phyloP scores from a whole-genome alignment of 169 alveolate species.

The Cryptosporidium xiaoi region DNA sequence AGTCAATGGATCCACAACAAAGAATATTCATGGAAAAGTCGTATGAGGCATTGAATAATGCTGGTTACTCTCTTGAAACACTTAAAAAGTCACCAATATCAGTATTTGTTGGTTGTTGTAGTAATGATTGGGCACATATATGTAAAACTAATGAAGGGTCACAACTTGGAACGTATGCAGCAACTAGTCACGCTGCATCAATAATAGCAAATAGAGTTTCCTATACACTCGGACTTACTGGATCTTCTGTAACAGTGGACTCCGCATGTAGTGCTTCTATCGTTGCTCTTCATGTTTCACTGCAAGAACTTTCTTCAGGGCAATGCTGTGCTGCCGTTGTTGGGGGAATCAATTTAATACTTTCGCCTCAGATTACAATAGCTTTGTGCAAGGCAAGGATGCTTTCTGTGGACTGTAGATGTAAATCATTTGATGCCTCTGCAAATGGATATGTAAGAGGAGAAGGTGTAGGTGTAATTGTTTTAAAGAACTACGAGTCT shows the following conservation, averaged over 20 bases:
- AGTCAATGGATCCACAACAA: slow-evolving; percentile 87
- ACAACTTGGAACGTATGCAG: slow-evolving; percentile 78
- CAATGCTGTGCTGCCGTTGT: slow-evolving; percentile 82
- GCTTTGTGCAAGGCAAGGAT: slow-evolving; percentile 85
- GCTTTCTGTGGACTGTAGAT: slow-evolving; percentile 83
- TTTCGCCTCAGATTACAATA: slow-evolving; percentile 83
- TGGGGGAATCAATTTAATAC: slow-evolving; percentile 84
- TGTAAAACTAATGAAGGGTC: slow-evolving; percentile 29
- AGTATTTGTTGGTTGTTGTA: slow-evolving; percentile 84
- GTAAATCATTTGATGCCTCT: slow-evolving; percentile 83
- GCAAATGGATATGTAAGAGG: slow-evolving; percentile 85
- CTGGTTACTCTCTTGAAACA: slow-evolving; percentile 76
- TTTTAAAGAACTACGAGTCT: slow-evolving; percentile 75
- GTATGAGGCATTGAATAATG: slow-evolving; percentile 79
- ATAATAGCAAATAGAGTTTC: slow-evolving; percentile 84
- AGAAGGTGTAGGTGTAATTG: slow-evolving; percentile 81
- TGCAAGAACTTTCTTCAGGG: slow-evolving; percentile 77
- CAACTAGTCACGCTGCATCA: slow-evolving; percentile 83
- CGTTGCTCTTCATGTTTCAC: slow-evolving; percentile 84
- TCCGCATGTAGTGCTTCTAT: slow-evolving; percentile 88
- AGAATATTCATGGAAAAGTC: slow-evolving; percentile 81
- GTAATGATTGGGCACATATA: slow-evolving; percentile 81
- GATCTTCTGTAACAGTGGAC: slow-evolving; percentile 84
- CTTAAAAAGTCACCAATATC: slow-evolving; percentile 77
- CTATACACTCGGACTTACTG: slow-evolving; percentile 82